phyloP scores from a whole-genome alignment of 768 basidiomycete genomes.

The Russula dissimulans region DNA sequence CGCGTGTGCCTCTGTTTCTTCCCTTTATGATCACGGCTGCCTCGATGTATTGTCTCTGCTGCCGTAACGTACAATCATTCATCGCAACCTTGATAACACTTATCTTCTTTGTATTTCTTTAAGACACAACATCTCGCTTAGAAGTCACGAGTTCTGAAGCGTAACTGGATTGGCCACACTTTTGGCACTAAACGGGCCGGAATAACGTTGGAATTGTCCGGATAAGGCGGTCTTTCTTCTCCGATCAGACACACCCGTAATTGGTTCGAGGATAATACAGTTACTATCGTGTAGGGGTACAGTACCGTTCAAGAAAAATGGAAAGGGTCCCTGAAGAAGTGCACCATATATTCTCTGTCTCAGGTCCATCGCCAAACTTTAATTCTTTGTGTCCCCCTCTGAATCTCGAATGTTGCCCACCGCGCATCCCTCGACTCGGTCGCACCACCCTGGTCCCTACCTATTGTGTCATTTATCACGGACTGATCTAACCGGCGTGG shows the following conservation, averaged over 20 bases:
- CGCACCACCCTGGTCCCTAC: neutral
- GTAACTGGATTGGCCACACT: too few species aligned
- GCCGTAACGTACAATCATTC: too few species aligned
- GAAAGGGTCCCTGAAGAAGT: too few species aligned
- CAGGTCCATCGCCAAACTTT: conserved; percentile 35
- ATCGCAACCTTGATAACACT: neutral
- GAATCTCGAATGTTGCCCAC: conserved; percentile 35
- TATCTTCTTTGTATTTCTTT: neutral
- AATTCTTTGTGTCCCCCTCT: conserved; percentile 33
- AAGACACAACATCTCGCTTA: too few species aligned
- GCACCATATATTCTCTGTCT: conserved; percentile 18
- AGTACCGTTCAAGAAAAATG: too few species aligned
- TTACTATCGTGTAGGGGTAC: too few species aligned
- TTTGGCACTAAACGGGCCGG: too few species aligned
- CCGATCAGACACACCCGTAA: too few species aligned
- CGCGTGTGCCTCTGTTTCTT: neutral
- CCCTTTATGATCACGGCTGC: neutral
- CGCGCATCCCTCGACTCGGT: conserved; percentile 5
- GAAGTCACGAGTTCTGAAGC: too few species aligned
- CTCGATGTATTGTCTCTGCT: neutral
- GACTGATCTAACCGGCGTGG: neutral
- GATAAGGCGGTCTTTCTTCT: too few species aligned
- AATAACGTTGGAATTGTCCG: too few species aligned
- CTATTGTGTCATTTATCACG: neutral
- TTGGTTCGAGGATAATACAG: too few species aligned